Base-by-base conservation (phyloP, 768 basidiomycete genomes). In the Coprinopsis marcescibilis region DNA sequence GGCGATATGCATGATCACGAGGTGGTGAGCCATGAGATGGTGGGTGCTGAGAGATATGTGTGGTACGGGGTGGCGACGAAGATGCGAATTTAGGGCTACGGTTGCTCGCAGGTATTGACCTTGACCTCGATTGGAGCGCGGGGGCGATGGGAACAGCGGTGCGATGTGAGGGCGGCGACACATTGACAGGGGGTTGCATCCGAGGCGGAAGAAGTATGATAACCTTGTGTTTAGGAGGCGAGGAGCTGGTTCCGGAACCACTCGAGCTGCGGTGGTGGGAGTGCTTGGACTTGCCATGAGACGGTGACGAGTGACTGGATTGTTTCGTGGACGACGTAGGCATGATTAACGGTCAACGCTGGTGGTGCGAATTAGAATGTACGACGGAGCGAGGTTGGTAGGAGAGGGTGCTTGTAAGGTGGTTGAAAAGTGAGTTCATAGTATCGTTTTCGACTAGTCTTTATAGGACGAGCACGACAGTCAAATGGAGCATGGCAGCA, bases 121-220 rank as follows among this genome's bases (percentile, higher is more conserved):
- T 14, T n/a, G 41, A 25, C 29, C 8, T 17, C 12, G 29, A 35
- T 11, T n/a, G 24, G 24, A 49, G 42, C 7, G 43, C 48, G 15
- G 48, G 43, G 11, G 33, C 27, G 11, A 36, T 24, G 25, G 24
- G 23, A 13, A 43, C 42, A 29, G 48, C 48, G 4, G 48, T 49
- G 23, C 48, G 41, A 27, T 49, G 48, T 8, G 48, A 49, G 6
- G 48, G 48, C 8, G 34, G 24, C 8, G 41, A 44, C 7, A 35
- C 14, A 24, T 37, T 15, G 3, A 36, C 42, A 34, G 48, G 48
- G 15, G 48, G 48, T 21, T 49, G 47, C 14, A n/a, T 15, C 29
- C 44, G 33, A 11, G 42, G 25, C 17, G 48, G 42, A 23, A 49
- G 48, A 21, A 44, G 10, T 20, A 49, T 43, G 2, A 49, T 25